Evolutionary conservation across 352 stramenopile genomes (phyloP).

Genomic region (Globisporangium acanthophoron): DNA sequence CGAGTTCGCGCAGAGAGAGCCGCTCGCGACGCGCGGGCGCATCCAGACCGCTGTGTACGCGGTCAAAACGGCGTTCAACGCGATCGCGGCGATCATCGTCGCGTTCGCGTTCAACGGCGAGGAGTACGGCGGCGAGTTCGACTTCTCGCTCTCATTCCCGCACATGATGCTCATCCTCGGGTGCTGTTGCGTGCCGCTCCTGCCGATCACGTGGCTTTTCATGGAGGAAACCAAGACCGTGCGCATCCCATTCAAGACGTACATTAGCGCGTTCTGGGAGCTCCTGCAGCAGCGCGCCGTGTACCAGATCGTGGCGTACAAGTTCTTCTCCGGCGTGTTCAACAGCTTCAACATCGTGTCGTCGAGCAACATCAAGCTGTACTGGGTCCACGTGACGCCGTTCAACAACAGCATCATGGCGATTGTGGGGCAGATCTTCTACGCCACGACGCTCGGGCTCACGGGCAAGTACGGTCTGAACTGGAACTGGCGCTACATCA

Average conservation of each 20-base stretch:
- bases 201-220: slow-evolving; percentile 20
- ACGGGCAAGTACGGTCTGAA: slow-evolving; percentile 37
- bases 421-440: slow-evolving; percentile 43
- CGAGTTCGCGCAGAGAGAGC: slow-evolving; percentile 53
- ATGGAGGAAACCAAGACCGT: slow-evolving; percentile 12
- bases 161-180: slow-evolving; percentile 42
- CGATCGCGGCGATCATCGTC: slow-evolving; percentile 35
- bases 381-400: slow-evolving; percentile 52
- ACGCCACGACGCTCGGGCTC: slow-evolving; percentile 37
- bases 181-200: slow-evolving; percentile 27
- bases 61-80: slow-evolving; percentile 41
- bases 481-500: slow-evolving; percentile 57
- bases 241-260: slow-evolving; percentile 18
- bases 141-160: slow-evolving; percentile 45
- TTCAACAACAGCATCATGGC: slow-evolving; percentile 53
- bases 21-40: slow-evolving; percentile 31
- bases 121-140: slow-evolving; percentile 50
- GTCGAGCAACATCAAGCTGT: slow-evolving; percentile 43
- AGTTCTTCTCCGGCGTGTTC: slow-evolving; percentile 59
- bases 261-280: slow-evolving; percentile 42
- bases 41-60: slow-evolving; percentile 58
- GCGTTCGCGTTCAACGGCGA: slow-evolving; percentile 43
- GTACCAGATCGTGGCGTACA: slow-evolving; percentile 55
- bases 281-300: slow-evolving; percentile 54
- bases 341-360: slow-evolving; percentile 59